phyloP scores from a whole-genome alignment of 441 rosid genomes.

The Macaranga tanarius region DNA sequence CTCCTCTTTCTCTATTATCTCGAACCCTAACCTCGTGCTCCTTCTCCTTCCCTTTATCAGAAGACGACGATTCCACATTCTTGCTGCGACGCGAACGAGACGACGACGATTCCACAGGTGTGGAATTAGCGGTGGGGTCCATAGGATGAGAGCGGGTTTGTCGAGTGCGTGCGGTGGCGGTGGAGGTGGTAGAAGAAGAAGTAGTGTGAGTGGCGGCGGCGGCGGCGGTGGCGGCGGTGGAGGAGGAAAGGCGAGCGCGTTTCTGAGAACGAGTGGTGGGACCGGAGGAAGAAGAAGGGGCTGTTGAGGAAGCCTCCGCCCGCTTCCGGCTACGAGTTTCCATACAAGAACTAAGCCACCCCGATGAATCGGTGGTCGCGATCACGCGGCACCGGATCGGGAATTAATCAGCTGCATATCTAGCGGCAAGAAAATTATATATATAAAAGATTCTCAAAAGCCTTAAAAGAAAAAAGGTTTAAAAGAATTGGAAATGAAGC shows the following conservation, averaged over 20 bases:
- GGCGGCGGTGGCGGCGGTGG: constrained; percentile 32
- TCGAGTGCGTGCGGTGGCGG: constrained; percentile 29
- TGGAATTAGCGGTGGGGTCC: constrained; percentile 25
- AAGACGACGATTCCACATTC: constrained; percentile 27
- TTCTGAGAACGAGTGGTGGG: constrained; percentile 78
- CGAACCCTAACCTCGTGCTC: constrained; percentile 75
- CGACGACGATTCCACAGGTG: constrained; percentile 42
- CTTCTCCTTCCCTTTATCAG: constrained; percentile 96
- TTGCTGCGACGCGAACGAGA: constrained; percentile 50
- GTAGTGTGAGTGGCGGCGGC: constrained; percentile 24
- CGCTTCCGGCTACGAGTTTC: constrained; percentile 99
- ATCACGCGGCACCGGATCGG: constrained; percentile 61
- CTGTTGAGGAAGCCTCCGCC: constrained; percentile 99
- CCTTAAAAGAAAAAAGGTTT: neutral
- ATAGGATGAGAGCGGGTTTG: constrained; percentile 33
- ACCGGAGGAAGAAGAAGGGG: constrained; percentile 83
- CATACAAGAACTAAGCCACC: constrained; percentile 81
- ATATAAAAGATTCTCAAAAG: neutral
- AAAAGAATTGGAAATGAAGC: neutral
- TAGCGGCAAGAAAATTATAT: neutral
- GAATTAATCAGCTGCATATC: constrained; percentile 25
- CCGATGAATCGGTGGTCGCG: constrained; percentile 28
- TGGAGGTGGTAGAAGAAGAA: constrained; percentile 25
- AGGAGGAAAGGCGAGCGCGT: constrained; percentile 61
- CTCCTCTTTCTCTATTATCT: constrained; percentile 35